Evolutionary conservation across 2,329 filamentous ascomycete genomes (phyloP), one percentile per base, ranked within the genome.

Genomic region (Neopestalotiopsis rosae): DNA sequence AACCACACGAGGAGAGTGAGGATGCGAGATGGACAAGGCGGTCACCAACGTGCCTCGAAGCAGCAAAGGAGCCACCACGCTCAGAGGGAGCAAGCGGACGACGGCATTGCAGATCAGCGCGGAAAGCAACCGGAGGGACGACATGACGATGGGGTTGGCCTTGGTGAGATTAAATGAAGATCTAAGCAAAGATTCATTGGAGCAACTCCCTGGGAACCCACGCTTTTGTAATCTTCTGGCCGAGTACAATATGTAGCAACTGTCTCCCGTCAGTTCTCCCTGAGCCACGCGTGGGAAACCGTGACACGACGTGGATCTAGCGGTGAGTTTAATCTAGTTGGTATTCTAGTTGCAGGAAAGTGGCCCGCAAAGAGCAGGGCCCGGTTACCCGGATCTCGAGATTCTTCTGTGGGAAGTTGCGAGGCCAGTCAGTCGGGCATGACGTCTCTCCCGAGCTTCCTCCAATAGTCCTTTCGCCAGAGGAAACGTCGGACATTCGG

Each of bases 241-340:
- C 24, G 3, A 14, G 30, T n/a, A n/a, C 9, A 14, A 52, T 9
- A 30, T 62, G 59, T 40, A n/a, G 59, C 59, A 40, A 30, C 59
- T 62, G 40, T 10, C 17, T 9, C n/a, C 45, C 30, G 13, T 62
- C 17, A n/a, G 20, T 13, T 40, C 30, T 20, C 17, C n/a, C 32
- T 32, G 17, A 14, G 30, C n/a, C 14, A 34, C 5, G 59, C 32
- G 45, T 52, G 17, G 59, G 34, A 62, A 62, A 62, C 30, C 59
- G 59, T 62, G 59, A 62, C 59, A 62, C 59, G 17, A 20, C 59
- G 20, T 40, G n/a, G 34, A 34, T 62, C 59, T 62, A 62, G 59
- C 59, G 59, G 59, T 62, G 59, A 62, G 59, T 62, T 62, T 24
- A 62, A 62, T 62, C 59, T 62, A n/a, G 3, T 17, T 17, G 12